Percentiles rank a stretch among this genome's conserved stretches.
Conservation (phyloP, 2,329 filamentous ascomycete species). For the Exophiala lecanii-corni region DNA sequence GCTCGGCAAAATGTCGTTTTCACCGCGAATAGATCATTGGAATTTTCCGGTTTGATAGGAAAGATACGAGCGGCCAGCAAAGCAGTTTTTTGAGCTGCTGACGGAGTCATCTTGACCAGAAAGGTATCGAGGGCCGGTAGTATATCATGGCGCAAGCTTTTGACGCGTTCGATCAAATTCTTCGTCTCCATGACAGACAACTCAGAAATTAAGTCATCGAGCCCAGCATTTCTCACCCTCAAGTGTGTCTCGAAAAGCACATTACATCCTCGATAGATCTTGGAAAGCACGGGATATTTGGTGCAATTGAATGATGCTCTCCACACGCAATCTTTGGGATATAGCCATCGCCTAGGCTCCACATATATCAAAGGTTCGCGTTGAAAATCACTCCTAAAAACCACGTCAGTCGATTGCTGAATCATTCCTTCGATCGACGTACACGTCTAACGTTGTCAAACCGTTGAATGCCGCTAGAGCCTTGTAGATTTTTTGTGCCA, state of each 20-base stretch:
- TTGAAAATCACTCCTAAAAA: constrained; percentile 7
- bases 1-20: constrained; percentile 6
- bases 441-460: too few relatives aligned
- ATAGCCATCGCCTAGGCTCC: constrained; percentile 5
- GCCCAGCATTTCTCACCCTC: constrained; percentile 9
- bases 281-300: constrained; percentile 8
- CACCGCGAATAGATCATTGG: constrained; percentile 3
- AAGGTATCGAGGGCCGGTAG: constrained; percentile 11
- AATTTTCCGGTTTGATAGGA: constrained; percentile 5
- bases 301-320: constrained; percentile 9
- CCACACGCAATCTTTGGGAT: constrained; percentile 8
- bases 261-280: constrained; percentile 9
- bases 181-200: constrained; percentile 9
- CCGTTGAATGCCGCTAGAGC: constrained; percentile 6
- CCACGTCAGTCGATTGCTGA: too few relatives aligned
- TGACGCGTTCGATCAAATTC: constrained; percentile 2
- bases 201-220: constrained; percentile 12
- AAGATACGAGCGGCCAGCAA: constrained; percentile 9
- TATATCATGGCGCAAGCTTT: constrained; percentile 6
- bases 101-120: constrained; percentile 4
- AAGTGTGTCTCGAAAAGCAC: constrained; percentile 6
- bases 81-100: constrained; percentile 5
- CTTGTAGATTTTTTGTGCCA: constrained; percentile 9
- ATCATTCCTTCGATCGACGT: too few relatives aligned
- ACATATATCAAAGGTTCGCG: constrained; percentile 9